Percentiles rank a stretch among this genome's conserved stretches.
phyloP scores from a whole-genome alignment of 2,329 filamentous ascomycete genomes.

The Pyrenochaeta sp. region DNA sequence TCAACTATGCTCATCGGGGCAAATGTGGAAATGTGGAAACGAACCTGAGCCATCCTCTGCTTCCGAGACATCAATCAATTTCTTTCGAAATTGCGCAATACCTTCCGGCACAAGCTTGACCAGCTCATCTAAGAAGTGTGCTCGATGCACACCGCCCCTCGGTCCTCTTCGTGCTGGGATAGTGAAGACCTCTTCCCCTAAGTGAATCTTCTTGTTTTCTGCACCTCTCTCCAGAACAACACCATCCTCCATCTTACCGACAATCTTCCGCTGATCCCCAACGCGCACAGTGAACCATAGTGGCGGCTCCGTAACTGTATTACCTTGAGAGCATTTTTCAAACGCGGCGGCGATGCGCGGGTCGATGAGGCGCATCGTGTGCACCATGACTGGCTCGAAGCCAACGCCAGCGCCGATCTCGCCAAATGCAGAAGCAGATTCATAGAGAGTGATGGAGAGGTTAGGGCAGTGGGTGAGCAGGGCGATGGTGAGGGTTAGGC shows the following conservation, averaged over 20 bases:
- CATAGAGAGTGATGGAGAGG: conserved; percentile 62
- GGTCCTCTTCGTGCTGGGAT: conserved; percentile 35
- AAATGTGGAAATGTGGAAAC: not conserved
- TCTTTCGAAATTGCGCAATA: conserved; percentile 54
- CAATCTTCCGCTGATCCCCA: conserved; percentile 30
- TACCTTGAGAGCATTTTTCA: conserved; percentile 14
- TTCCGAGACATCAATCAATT: conserved; percentile 33
- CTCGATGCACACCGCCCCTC: conserved; percentile 56
- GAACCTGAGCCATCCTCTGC: conserved; percentile 29
- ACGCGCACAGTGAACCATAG: conserved; percentile 35
- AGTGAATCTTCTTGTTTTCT: conserved; percentile 16
- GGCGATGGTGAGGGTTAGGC: conserved; percentile 61
- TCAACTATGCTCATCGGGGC: not conserved
- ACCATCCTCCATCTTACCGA: conserved; percentile 10
- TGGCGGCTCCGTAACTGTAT: conserved; percentile 20
- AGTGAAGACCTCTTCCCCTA: conserved; percentile 31
- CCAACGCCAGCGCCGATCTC: conserved; percentile 68
- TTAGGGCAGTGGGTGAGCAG: conserved; percentile 53
- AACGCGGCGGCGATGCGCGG: conserved; percentile 37
- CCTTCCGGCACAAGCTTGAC: conserved; percentile 57
- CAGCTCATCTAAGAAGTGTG: conserved; percentile 60
- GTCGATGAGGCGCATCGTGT: conserved; percentile 55
- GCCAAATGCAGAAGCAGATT: conserved; percentile 61
- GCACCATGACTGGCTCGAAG: conserved; percentile 48
- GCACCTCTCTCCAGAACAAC: conserved; percentile 15